A percentile compares a stretch with the other conserved stretches of the same genome.
Evolutionary conservation across 2,329 filamentous ascomycete genomes (phyloP).

Genomic region (Grosmannia serpens): DNA sequence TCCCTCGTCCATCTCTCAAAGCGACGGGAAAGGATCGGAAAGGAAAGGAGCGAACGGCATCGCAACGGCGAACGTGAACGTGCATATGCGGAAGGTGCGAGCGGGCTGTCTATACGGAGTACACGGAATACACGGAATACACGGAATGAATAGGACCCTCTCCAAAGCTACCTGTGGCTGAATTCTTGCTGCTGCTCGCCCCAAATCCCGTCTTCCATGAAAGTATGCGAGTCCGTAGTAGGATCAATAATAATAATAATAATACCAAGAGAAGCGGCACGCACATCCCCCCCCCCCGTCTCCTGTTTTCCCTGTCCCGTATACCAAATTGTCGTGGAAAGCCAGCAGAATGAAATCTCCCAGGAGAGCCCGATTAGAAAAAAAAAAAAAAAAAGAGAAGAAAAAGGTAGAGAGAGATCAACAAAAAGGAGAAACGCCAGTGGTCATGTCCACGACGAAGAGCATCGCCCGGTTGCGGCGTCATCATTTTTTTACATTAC

Average conservation of each 20-base stretch:
- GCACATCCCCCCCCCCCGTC: background rate
- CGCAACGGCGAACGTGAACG: too few species aligned
- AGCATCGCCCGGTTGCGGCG: too few species aligned
- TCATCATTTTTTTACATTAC: slow-evolving; percentile 36
- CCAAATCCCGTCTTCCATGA: background rate
- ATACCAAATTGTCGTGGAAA: background rate
- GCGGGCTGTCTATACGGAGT: too few species aligned
- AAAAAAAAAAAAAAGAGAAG: background rate
- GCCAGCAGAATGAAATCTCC: background rate
- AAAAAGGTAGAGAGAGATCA: background rate
- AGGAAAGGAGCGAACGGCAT: too few species aligned
- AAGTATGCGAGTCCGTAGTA: background rate
- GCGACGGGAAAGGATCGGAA: too few species aligned
- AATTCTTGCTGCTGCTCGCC: too few species aligned
- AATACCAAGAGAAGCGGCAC: background rate
- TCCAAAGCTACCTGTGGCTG: too few species aligned
- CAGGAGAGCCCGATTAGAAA: background rate
- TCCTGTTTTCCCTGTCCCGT: background rate
- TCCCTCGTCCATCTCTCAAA: too few species aligned
- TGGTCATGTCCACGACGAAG: background rate
- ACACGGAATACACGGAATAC: too few species aligned
- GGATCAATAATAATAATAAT: background rate
- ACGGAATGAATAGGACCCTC: too few species aligned
- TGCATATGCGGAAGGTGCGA: too few species aligned
- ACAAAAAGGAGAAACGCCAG: background rate